Evolutionary conservation across 257 asterid genomes (phyloP).

Genomic region (Marsdenia floribunda): DNA sequence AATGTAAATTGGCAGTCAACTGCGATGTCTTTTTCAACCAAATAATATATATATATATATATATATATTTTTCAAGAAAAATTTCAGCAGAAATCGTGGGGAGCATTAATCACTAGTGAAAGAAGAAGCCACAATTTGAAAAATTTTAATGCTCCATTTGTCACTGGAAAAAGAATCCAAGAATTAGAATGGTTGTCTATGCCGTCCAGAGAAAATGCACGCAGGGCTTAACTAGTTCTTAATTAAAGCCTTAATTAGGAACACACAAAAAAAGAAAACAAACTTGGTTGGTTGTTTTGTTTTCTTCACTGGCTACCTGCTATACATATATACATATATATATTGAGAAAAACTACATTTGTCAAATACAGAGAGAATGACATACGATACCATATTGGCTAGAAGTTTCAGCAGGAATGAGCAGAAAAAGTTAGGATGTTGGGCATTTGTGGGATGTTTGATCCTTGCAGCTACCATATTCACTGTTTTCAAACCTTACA

Average conservation of each 20-base stretch:
- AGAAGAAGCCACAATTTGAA: background rate
- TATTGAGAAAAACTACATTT: too few relatives aligned
- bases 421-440: constrained; percentile 30
- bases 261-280: too few relatives aligned
- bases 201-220: background rate
- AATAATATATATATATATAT: background rate
- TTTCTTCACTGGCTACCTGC: background rate
- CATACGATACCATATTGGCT: constrained; percentile 24
- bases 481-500: constrained; percentile 25
- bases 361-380: constrained; percentile 16
- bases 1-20: constrained; percentile 12
- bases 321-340: too few relatives aligned
- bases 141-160: constrained; percentile 11
- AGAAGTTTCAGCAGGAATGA: constrained; percentile 37
- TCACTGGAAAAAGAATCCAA: background rate
- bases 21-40: constrained; percentile 12
- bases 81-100: constrained; percentile 16
- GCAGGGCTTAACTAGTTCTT: background rate
- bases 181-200: background rate
- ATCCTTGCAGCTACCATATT: constrained; percentile 27
- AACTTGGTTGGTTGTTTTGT: background rate
- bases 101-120: constrained; percentile 19
- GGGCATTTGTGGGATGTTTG: constrained; percentile 37
- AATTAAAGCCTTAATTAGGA: background rate
- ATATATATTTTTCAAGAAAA: background rate